These are phyloP conservation scores for Solanum pinnatisectum DNA, from an alignment of 257 asterid species.

Conservation along the genomic window DNA sequence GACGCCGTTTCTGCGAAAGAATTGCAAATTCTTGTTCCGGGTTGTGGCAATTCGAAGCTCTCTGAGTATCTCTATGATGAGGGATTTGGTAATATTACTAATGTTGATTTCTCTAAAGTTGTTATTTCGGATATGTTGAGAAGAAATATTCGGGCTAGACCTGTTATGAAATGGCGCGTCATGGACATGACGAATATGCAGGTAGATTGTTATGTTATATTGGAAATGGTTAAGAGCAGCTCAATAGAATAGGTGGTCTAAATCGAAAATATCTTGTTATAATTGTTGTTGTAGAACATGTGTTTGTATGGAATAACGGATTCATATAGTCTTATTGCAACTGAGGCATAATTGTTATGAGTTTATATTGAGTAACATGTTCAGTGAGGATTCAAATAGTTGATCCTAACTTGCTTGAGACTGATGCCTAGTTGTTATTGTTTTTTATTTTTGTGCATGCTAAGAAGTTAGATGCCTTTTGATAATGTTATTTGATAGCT, in stretches of 20 bases:
- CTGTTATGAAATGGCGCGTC: conserved; percentile 87
- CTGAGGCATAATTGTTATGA: not conserved
- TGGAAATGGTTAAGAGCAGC: not conserved
- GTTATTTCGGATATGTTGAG: conserved; percentile 75
- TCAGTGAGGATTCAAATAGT: not conserved
- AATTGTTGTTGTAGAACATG: not conserved
- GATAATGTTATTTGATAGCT: not conserved
- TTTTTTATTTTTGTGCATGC: not conserved
- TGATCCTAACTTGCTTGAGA: not conserved
- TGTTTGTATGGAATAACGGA: not conserved
- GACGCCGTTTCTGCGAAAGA: conserved; percentile 4
- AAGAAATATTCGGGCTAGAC: conserved; percentile 65
- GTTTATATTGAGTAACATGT: not conserved
- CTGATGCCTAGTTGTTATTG: not conserved
- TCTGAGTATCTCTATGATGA: conserved; percentile 78
- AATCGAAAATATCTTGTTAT: too few species aligned
- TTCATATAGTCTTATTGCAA: not conserved
- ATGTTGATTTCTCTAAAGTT: conserved; percentile 86
- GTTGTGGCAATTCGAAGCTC: conserved; percentile 91
- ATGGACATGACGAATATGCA: conserved; percentile 94
- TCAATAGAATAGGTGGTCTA: not conserved
- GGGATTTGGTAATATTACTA: conserved; percentile 58
- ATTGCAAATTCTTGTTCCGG: conserved; percentile 62
- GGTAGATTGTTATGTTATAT: conserved; percentile 9
- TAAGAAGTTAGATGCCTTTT: not conserved